Evolutionary conservation across 2,329 filamentous ascomycete genomes (phyloP).

Genomic region (Aspergillus spinulosporus): DNA sequence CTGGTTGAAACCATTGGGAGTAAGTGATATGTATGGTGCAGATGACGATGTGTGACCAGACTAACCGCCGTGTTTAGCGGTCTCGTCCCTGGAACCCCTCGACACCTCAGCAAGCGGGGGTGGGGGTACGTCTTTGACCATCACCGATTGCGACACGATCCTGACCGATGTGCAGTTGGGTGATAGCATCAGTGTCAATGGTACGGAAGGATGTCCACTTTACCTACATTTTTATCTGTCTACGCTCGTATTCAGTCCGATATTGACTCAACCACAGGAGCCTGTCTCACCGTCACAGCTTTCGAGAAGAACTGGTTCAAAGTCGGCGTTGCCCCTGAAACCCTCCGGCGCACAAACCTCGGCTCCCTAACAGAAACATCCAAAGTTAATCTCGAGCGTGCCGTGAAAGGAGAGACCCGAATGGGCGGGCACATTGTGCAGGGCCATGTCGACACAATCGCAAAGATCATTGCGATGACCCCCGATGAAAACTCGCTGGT

Average conservation of each 20-base stretch:
- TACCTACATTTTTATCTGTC: no score
- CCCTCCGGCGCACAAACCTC: slow-evolving; percentile 92
- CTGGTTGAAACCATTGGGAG: slow-evolving; percentile 91
- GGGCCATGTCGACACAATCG: slow-evolving; percentile 91
- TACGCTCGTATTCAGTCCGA: background rate
- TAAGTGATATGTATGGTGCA: slow-evolving; percentile 47
- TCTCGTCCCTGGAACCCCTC: slow-evolving; percentile 76
- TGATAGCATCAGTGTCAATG: slow-evolving; percentile 94
- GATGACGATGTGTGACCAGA: background rate
- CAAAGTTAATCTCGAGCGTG: slow-evolving; percentile 88
- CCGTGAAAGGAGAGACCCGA: slow-evolving; percentile 83
- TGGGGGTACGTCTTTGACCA: slow-evolving; percentile 87
- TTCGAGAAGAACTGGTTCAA: slow-evolving; percentile 70
- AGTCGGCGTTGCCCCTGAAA: slow-evolving; percentile 93
- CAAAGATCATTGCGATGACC: slow-evolving; percentile 68
- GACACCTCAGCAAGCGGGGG: slow-evolving; percentile 69
- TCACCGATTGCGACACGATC: slow-evolving; percentile 72
- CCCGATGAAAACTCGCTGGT: slow-evolving; percentile 89
- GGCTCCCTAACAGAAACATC: slow-evolving; percentile 67
- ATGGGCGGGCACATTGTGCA: slow-evolving; percentile 99
- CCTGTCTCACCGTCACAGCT: slow-evolving; percentile 87
- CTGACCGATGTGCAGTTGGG: slow-evolving; percentile 81
- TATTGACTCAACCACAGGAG: slow-evolving; percentile 47
- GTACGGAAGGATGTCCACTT: slow-evolving; percentile 39
- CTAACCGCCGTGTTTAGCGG: slow-evolving; percentile 55